These are phyloP conservation scores for Aspergillus homomorphus DNA, from an alignment of 495 filamentous ascomycete species.

Conservation along the genomic window DNA sequence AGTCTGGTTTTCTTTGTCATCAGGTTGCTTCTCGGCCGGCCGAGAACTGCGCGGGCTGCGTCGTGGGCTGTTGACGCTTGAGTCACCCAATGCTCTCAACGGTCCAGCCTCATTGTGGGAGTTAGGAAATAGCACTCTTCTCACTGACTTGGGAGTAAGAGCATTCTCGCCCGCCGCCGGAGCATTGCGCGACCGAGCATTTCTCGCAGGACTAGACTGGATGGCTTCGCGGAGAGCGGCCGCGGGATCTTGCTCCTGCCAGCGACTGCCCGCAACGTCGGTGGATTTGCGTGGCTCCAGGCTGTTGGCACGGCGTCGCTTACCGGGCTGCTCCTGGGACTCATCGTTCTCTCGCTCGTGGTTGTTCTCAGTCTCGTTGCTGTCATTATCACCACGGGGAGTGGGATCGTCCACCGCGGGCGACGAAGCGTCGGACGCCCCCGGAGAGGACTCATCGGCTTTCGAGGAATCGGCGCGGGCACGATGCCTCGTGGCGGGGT, in stretches of 20 bases:
- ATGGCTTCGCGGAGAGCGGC: slow-evolving; percentile 61
- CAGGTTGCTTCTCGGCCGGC: slow-evolving; percentile 30
- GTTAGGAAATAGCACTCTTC: slow-evolving; percentile 74
- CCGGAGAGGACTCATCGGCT: slow-evolving; percentile 39
- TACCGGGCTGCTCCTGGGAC: slow-evolving; percentile 29
- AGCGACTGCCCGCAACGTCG: slow-evolving; percentile 29
- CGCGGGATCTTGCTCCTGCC: slow-evolving; percentile 53
- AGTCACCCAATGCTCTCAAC: slow-evolving; percentile 56
- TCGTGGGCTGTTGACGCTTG: slow-evolving; percentile 55
- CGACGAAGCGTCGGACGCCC: slow-evolving; percentile 42
- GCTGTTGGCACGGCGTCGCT: slow-evolving; percentile 41
- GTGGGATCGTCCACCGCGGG: slow-evolving; percentile 39
- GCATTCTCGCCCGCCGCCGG: slow-evolving; percentile 55
- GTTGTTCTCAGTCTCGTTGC: slow-evolving; percentile 22
- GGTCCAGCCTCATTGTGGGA: slow-evolving; percentile 52
- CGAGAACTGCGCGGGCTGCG: slow-evolving; percentile 41
- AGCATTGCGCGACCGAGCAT: slow-evolving; percentile 60
- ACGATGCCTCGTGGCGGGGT: slow-evolving; percentile 27
- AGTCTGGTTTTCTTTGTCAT: slow-evolving; percentile 50
- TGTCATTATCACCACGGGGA: slow-evolving; percentile 24
- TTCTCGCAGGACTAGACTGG: slow-evolving; percentile 68
- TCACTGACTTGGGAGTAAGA: slow-evolving; percentile 62
- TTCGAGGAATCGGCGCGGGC: slow-evolving; percentile 30
- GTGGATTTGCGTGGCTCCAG: slow-evolving; percentile 36
- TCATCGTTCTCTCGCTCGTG: slow-evolving; percentile 24